phyloP scores from a whole-genome alignment of 2,329 filamentous ascomycete genomes.

The Lecanicillium sp. region DNA sequence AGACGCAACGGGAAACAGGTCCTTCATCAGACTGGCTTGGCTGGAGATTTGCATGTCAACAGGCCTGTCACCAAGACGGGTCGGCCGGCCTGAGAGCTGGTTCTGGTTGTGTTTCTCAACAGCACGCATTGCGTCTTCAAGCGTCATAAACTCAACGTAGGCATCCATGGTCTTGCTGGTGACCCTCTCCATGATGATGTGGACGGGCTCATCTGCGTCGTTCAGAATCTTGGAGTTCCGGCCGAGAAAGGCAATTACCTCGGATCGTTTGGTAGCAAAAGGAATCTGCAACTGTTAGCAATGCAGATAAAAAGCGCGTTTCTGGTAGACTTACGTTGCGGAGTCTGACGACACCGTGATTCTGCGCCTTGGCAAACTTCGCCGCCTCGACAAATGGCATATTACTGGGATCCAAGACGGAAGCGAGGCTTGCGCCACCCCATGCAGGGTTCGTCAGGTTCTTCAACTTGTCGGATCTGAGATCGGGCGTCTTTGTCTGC shows the following conservation, averaged over 20 bases:
- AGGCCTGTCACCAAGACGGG: conserved; percentile 50
- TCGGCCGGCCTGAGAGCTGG: conserved; percentile 32
- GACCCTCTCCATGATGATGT: conserved; percentile 60
- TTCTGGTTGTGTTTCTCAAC: conserved; percentile 43
- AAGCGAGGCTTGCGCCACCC: conserved; percentile 29
- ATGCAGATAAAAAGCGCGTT: neutral
- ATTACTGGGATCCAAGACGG: conserved; percentile 31
- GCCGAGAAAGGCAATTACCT: conserved; percentile 54
- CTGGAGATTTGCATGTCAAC: conserved; percentile 53
- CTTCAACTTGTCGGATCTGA: conserved; percentile 34
- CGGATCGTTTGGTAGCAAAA: conserved; percentile 45
- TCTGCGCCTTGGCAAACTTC: conserved; percentile 23
- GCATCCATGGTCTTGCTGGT: conserved; percentile 57
- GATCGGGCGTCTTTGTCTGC: conserved; percentile 15
- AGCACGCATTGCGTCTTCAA: conserved; percentile 47
- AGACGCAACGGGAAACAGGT: conserved; percentile 53
- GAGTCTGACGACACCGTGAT: conserved; percentile 42
- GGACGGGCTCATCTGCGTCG: conserved; percentile 50
- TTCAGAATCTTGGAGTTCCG: conserved; percentile 50
- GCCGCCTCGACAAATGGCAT: conserved; percentile 43
- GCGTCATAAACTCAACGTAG: conserved; percentile 51
- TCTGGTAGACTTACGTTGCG: conserved; percentile 38
- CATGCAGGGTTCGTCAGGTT: conserved; percentile 27
- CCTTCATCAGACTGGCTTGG: conserved; percentile 51
- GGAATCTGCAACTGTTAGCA: conserved; percentile 42